phyloP scores from a whole-genome alignment of 164 flowering plant species.

The Paratinospora sagittata region DNA sequence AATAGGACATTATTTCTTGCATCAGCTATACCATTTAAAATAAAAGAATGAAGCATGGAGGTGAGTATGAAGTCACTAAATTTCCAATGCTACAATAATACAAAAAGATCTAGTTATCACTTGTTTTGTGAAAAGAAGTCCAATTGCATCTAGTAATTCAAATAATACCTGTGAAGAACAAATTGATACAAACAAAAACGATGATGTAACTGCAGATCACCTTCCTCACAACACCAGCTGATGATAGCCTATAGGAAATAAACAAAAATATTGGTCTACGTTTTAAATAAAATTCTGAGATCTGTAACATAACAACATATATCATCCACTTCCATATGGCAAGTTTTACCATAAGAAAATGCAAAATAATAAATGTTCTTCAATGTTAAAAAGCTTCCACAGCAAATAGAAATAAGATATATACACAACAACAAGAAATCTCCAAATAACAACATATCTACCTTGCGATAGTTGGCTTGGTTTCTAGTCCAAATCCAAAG shows the following conservation, averaged over 20 bases:
- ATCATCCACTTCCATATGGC: neutral
- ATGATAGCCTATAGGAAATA: neutral
- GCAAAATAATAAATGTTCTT: no score
- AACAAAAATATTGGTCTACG: neutral
- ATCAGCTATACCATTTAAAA: neutral
- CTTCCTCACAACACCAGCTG: conserved; percentile 4
- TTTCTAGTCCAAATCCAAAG: conserved; percentile 32
- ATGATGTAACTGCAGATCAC: neutral
- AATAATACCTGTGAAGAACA: conserved; percentile 11
- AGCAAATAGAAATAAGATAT: neutral
- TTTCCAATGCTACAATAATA: neutral
- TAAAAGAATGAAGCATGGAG: neutral
- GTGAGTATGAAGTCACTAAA: neutral
- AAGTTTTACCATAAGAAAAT: no score
- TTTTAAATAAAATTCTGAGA: neutral
- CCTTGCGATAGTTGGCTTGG: conserved; percentile 12
- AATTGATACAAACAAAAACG: conserved; percentile 6
- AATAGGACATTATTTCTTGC: neutral
- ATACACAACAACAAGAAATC: neutral
- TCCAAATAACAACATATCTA: neutral
- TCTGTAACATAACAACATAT: neutral
- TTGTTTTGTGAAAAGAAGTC: neutral
- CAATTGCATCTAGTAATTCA: neutral
- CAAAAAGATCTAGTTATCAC: neutral
- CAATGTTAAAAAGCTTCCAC: neutral